Evolutionary conservation across 352 stramenopile species (phyloP).

Genomic region (Saprolegnia diclina): DNA sequence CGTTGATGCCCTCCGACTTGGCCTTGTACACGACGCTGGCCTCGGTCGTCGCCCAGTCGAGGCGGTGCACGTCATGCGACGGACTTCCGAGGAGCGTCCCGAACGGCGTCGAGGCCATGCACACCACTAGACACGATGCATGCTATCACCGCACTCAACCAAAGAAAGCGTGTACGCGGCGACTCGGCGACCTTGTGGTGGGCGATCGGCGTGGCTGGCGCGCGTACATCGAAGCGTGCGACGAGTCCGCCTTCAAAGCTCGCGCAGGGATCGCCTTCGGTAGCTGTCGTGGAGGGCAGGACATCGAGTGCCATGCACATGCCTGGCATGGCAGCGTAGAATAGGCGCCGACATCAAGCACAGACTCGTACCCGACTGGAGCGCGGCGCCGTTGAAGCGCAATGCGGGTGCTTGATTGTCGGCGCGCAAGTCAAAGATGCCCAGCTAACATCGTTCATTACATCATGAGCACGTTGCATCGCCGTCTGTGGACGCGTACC

Average conservation of each 20-base stretch:
- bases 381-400: conserved; percentile 33
- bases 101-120: conserved; percentile 2
- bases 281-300: background rate
- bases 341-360: conserved; percentile 5
- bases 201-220: background rate
- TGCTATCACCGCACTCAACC: background rate
- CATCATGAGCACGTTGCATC: background rate
- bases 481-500: background rate
- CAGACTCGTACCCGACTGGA: conserved; percentile 37
- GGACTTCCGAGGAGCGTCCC: conserved; percentile 1
- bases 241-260: conserved; percentile 72
- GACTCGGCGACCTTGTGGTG: background rate
- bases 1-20: conserved; percentile 56
- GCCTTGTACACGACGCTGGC: conserved; percentile 43
- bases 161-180: background rate
- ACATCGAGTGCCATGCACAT: conserved; percentile 45
- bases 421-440: conserved; percentile 44
- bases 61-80: conserved; percentile 36
- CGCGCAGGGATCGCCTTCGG: conserved; percentile 34
- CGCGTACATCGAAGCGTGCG: conserved; percentile 54
- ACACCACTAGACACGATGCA: conserved; percentile 28
- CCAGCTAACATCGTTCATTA: conserved; percentile 30
- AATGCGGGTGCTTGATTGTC: conserved; percentile 32
- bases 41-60: conserved; percentile 41
- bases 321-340: conserved; percentile 12